Evolutionary conservation across 1,284 basidiomycete species (phyloP).

Genomic region (Rhodotorula sp.): DNA sequence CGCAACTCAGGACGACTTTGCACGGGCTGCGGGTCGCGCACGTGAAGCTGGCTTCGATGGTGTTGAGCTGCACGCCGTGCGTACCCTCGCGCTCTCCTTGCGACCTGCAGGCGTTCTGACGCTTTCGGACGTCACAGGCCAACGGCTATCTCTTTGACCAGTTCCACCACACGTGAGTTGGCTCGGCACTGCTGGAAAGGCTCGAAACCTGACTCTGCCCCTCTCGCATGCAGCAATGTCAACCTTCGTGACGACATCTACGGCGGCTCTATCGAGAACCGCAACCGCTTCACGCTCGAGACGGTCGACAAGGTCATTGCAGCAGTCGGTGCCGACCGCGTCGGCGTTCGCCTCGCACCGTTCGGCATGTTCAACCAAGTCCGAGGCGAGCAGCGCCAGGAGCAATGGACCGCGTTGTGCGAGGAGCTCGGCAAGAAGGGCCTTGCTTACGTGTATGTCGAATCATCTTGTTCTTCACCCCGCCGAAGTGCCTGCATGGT

Average conservation of each 20-base stretch:
- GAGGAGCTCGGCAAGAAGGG: constrained; percentile 28
- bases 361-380: constrained; percentile 48
- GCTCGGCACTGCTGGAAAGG: background rate
- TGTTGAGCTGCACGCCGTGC: constrained; percentile 30
- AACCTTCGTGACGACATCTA: constrained; percentile 63
- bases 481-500: background rate
- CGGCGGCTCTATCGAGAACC: constrained; percentile 61
- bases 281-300: constrained; percentile 59
- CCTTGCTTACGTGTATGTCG: constrained; percentile 33
- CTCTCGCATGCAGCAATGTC: constrained; percentile 44
- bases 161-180: constrained; percentile 57
- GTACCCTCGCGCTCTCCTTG: background rate
- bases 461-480: background rate
- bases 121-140: background rate
- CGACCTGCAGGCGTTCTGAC: background rate
- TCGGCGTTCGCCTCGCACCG: constrained; percentile 47
- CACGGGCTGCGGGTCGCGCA: constrained; percentile 37
- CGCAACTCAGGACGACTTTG: constrained; percentile 27
- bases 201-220: background rate
- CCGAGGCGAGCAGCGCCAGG: constrained; percentile 41
- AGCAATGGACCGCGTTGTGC: constrained; percentile 48
- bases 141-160: constrained; percentile 61
- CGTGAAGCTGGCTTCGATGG: constrained; percentile 48
- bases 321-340: constrained; percentile 33
- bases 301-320: constrained; percentile 38